Conservation (phyloP, 192 early-diverging fungal species). For the Obelidium mucronatum region DNA sequence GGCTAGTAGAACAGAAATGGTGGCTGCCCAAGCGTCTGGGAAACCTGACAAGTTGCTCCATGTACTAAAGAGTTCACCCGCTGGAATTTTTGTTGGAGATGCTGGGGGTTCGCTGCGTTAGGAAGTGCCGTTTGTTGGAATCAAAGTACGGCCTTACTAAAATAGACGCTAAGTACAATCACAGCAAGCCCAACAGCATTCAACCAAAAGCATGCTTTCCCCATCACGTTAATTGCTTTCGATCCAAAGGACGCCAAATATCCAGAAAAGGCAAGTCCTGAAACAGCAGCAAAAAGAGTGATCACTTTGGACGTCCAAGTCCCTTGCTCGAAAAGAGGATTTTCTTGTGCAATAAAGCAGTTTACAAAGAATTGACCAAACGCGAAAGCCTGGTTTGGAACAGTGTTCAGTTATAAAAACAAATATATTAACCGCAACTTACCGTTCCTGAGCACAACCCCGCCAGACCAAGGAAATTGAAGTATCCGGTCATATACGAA, state of each 20-base stretch:
- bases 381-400: constrained; percentile 32
- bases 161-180: constrained; percentile 23
- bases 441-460: constrained; percentile 31
- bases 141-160: constrained; percentile 12
- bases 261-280: background rate
- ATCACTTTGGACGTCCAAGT: constrained; percentile 9
- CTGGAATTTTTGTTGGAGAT: constrained; percentile 30
- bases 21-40: constrained; percentile 32
- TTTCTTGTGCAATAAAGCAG: too few relatives aligned
- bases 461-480: constrained; percentile 34
- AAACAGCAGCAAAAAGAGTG: constrained; percentile 17
- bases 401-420: background rate
- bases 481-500: constrained; percentile 42
- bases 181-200: constrained; percentile 19
- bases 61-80: constrained; percentile 4
- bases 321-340: constrained; percentile 3
- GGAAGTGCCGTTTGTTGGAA: too few relatives aligned
- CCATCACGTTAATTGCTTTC: constrained; percentile 7
- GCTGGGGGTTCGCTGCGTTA: constrained; percentile 17
- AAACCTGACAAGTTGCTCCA: constrained; percentile 40
- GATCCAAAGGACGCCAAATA: constrained; percentile 7
- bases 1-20: constrained; percentile 34
- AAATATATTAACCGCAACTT: background rate
- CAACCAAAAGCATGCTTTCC: constrained; percentile 35
- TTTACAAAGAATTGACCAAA: constrained; percentile 42